Base-by-base conservation (phyloP, 176 grass and related monocot genomes). In the Oryza meyeriana region DNA sequence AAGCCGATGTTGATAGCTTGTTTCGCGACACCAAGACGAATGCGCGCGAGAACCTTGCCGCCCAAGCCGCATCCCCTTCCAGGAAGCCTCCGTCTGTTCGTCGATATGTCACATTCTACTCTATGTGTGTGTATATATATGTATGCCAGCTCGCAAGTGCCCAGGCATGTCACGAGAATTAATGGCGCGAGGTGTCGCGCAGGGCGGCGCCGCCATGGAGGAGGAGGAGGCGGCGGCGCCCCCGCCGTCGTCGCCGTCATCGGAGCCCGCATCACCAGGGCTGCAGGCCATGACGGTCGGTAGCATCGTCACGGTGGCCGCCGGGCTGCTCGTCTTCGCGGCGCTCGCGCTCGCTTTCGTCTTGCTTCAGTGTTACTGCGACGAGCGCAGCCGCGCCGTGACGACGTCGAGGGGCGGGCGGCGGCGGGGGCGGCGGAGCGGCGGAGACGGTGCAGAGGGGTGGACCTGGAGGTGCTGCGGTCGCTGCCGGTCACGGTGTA, bases 401-500 rank as follows among this genome's bases (percentile, higher is more conserved):
- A 10, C 61, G n/a, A 14, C 25, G 28, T 11, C 29, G 66, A 50
- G 18, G 8, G 6, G 74, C 8, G 18, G 3, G 11, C 14, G 26
- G 10, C 62, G 12, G 2, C 70, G 28, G 64, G 1, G 75, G 1
- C 20, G 27, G 5, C 47, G 6, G 4, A 1, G 2, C 8, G 31
- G 2, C 18, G 14, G 30, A 44, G 1, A 11, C 0, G 31, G 2
- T 4, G 28, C 10, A 18, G 72, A 4, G 45, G 34, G 41, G 63
- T 88, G 25, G 75, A 84, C 33, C 84, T 69, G 30, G 81, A 85
- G 64, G 82, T 89, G 8, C 87, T 86, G 4, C 82, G 87, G 26
- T 89, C 84, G 44, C 50, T 89, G 39, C 84, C 81, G 2, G 72
- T 86, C 36, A 79, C 74, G n/a, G 82, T 88, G 27, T 70, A 89